Evolutionary conservation across 2,329 filamentous ascomycete species (phyloP).

Genomic region (Cryphonectria japonica): DNA sequence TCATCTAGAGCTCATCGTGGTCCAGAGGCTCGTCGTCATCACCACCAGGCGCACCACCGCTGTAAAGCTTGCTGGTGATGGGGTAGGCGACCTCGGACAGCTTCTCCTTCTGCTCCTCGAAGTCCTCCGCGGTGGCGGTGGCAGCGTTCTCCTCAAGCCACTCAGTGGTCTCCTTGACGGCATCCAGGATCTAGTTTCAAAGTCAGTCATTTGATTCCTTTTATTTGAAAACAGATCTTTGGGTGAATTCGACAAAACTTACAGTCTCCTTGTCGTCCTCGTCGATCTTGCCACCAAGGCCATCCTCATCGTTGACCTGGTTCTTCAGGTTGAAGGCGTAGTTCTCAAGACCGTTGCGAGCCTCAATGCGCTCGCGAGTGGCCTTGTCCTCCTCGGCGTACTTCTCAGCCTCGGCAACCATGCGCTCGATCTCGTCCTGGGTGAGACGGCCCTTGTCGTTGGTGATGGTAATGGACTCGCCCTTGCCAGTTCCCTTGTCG

Average conservation of each 20-base stretch:
- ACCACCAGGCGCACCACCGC: constrained; percentile 63
- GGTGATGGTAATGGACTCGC: constrained; percentile 96
- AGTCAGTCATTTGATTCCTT: constrained; percentile 39
- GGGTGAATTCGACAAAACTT: constrained; percentile 44
- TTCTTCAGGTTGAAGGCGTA: constrained; percentile 99
- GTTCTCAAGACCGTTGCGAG: constrained; percentile 96
- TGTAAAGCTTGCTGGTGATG: constrained; percentile 98
- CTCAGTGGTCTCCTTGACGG: constrained; percentile 94
- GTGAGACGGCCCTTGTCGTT: constrained; percentile 99
- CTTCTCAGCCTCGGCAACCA: constrained; percentile 98
- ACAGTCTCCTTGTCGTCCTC: constrained; percentile 97
- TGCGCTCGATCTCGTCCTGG: constrained; percentile 97
- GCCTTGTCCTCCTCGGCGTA: constrained; percentile 99
- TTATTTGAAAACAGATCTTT: neutral
- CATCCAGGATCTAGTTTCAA: constrained; percentile 72
- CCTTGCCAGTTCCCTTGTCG: constrained; percentile 98
- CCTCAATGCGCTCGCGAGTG: constrained; percentile 94
- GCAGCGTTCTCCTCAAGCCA: constrained; percentile 96
- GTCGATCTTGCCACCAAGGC: constrained; percentile 96
- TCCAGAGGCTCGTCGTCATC: constrained; percentile 71
- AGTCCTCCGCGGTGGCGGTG: constrained; percentile 87
- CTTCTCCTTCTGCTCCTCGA: constrained; percentile 99
- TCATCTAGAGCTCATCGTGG: constrained; percentile 78
- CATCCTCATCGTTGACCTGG: constrained; percentile 96
- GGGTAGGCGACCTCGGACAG: constrained; percentile 95